Base-by-base conservation (phyloP, 495 filamentous ascomycete genomes). In the Daldinia decipiens region DNA sequence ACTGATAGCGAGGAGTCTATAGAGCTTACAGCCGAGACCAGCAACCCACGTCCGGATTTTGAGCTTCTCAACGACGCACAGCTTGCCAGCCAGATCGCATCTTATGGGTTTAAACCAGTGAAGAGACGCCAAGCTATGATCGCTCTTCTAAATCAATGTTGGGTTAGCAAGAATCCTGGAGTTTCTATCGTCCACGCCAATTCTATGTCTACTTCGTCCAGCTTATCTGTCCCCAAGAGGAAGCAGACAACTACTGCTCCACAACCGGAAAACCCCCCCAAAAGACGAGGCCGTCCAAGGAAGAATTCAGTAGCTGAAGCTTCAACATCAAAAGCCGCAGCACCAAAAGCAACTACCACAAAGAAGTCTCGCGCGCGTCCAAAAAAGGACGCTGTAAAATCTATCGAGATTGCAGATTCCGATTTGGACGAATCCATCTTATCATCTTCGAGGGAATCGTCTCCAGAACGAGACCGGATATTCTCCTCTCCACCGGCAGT, bases 61-160 rank as follows among this genome's bases (percentile, higher is more conserved):
- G 82, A 83, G 65, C 82, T 86, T 2, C 90, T 87, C 61, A 90
- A 88, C 15, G 89, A 91, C 64, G 77, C 83, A 13, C 84, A 91
- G 58, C 79, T 96, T 43, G 80, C 86, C 5, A 87, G 84, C 56
- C 86, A 90, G 68, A 76, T 95, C 39, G 72, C 84, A 4, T 81
- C 82, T 0, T 93, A 89, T 72, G 90, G 90, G 0, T 93, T 95
- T 79, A 96, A 95, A 74, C 80, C 89, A 0, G 80, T 94, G 0
- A 93, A 88, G 73, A 87, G 82, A 58, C 86, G 92, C 17, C 81
- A 86, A 59, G 85, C 87, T 11, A 93, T 92, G 91, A 90, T 95
- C 34, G 80, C 87, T 12, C 74, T 93, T 12, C 79, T 95, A 5
- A 80, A 92, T 58, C 87, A 87, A 72, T 95, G 93, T 74, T 96